Evolutionary conservation across 1,284 basidiomycete genomes (phyloP), one percentile per base, ranked within the genome.

Genomic region (Rhodotorula mucilaginosa): DNA sequence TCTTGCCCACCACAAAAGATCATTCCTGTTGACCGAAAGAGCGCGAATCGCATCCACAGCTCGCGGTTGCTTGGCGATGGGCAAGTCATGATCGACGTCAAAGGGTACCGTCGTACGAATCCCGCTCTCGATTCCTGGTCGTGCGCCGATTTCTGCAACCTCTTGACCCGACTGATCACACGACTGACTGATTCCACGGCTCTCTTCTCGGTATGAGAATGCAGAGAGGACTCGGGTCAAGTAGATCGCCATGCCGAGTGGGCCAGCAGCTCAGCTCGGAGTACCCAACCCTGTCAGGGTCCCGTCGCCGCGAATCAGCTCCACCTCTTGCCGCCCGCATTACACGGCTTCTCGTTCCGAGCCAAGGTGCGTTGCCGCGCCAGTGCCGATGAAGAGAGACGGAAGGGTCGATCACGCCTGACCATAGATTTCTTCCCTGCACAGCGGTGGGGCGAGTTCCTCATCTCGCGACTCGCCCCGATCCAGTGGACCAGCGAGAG

Each of bases 401-500:
- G 12, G 34, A 12, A 23, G 6, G 12, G 8, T 39, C 10, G 19
- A 4, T 34, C 7, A 34, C 34, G 34, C 34, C 48, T 44, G 52
- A 54, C 48, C 6, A 26, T n/a, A 6, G 21, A 12, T 6, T 4
- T 48, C n/a, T 60, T 8, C 39, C 19, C 39, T 12, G 4, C 56
- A 39, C 58, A 73, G 69, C 72, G 72, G 18, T 70, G 69, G 69
- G 72, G 72, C 48, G 68, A 73, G 29, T 63, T 73, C 62, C 70
- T 72, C 47, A 58, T 72, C 29, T 62, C 68, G 19, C 67, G 63
- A 15, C 65, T 74, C 6, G 52, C 70, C 7, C 58, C 61, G 5
- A 60, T 74, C n/a, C 7, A 3, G 5, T 74, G 73, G 73, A 16
- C 61, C 18, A 47, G 47, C 61, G 46, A 63, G 23, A 60, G 60